These are phyloP conservation scores for Globomyces pollinis-pini DNA, from an alignment of 192 early-diverging fungal genomes.

Conservation along the genomic window DNA sequence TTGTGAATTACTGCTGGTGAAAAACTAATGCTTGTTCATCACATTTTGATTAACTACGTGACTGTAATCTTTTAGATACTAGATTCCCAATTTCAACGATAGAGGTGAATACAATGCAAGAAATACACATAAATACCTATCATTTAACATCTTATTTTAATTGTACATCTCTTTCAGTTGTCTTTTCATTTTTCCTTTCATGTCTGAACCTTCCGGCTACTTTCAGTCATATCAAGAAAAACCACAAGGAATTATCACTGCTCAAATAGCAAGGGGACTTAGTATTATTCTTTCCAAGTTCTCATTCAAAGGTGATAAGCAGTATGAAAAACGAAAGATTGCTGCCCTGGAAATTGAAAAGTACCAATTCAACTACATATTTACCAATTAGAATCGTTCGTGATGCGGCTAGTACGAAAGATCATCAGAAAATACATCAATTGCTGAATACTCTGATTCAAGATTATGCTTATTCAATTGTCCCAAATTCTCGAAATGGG, in stretches of 20 bases:
- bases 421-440: constrained; percentile 8
- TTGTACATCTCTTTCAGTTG: no score
- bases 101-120: no score
- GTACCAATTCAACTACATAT: no score
- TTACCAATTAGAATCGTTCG: no score
- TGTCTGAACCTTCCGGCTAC: neutral
- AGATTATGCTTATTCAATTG: constrained; percentile 82
- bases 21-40: no score
- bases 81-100: no score
- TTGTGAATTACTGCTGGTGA: no score
- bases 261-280: constrained; percentile 60
- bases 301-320: constrained; percentile 58
- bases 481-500: constrained; percentile 82
- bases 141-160: no score
- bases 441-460: constrained; percentile 46
- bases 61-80: no score
- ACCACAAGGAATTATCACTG: constrained; percentile 15
- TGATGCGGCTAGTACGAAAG: constrained; percentile 46
- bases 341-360: constrained; percentile 89
- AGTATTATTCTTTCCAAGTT: constrained; percentile 14
- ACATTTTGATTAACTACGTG: no score
- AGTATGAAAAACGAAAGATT: constrained; percentile 90
- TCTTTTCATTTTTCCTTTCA: no score
- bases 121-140: no score
- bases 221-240: constrained; percentile 4